Evolutionary conservation across 805 yeast genomes (phyloP).

Genomic region (Kuraishia hungarica): DNA sequence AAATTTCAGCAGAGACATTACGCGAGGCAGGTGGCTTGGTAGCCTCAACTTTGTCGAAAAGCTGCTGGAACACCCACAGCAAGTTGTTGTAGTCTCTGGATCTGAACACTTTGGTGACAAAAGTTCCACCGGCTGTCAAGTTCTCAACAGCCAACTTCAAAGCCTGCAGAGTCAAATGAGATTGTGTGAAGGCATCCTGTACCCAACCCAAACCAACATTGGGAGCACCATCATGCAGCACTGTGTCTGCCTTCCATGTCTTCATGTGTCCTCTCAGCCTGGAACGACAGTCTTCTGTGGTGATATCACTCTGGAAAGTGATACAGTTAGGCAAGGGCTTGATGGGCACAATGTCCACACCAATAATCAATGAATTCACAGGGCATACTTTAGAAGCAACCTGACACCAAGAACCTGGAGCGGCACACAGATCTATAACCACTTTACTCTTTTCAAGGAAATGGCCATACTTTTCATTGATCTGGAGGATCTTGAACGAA

Average conservation of each 20-base stretch:
- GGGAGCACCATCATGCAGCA: constrained; percentile 99
- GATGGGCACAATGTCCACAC: constrained; percentile 98
- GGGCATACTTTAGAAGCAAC: constrained; percentile 95
- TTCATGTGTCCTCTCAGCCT: constrained; percentile 92
- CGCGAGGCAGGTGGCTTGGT: constrained; percentile 99
- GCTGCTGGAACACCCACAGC: constrained; percentile 95
- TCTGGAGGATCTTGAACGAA: constrained; percentile 88
- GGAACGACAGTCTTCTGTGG: constrained; percentile 96
- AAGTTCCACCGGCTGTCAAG: constrained; percentile 84
- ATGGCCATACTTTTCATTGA: constrained; percentile 94
- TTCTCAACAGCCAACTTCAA: constrained; percentile 91
- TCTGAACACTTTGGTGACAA: constrained; percentile 93
- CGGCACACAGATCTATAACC: constrained; percentile 96
- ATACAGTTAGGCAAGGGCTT: constrained; percentile 93
- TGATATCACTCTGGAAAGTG: constrained; percentile 93
- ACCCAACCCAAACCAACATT: constrained; percentile 99
- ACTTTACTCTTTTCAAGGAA: constrained; percentile 91
- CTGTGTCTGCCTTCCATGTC: constrained; percentile 98
- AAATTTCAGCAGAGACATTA: constrained; percentile 98
- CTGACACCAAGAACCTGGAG: constrained; percentile 99
- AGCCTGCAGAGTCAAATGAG: constrained; percentile 91
- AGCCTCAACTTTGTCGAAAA: constrained; percentile 95
- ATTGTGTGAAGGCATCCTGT: constrained; percentile 98
- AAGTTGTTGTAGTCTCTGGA: constrained; percentile 97
- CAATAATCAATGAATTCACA: constrained; percentile 84